Percentiles rank a stretch among this genome's conserved stretches.
These are phyloP conservation scores for Umbilicus rupestris DNA, from an alignment of 164 flowering plant genomes.

Conservation along the genomic window DNA sequence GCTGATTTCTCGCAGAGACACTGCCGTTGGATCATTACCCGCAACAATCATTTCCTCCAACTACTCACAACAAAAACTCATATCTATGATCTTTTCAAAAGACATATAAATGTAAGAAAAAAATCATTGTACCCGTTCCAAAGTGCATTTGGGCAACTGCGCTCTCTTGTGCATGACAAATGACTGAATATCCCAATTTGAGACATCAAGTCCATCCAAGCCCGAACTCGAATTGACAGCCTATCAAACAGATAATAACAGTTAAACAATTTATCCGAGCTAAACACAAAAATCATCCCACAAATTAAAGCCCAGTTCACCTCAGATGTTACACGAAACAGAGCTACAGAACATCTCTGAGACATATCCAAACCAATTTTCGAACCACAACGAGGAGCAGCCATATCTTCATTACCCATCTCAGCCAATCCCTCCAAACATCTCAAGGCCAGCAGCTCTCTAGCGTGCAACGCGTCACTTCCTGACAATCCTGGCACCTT, in stretches of 20 bases:
- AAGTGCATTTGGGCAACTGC: not conserved
- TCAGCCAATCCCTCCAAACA: constrained; percentile 1
- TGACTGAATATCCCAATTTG: not conserved
- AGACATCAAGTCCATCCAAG: not conserved
- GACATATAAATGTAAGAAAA: not conserved
- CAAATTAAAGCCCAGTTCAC: not conserved
- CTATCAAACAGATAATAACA: not conserved
- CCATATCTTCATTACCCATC: not conserved
- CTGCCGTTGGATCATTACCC: not conserved
- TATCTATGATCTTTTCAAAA: not conserved
- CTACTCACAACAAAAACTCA: not conserved
- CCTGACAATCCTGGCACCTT: not conserved
- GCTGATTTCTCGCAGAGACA: not conserved
- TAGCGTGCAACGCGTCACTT: not conserved
- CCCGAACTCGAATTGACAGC: not conserved
- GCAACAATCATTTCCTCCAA: not conserved
- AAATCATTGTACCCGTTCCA: not conserved
- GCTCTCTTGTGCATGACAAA: constrained; percentile 1
- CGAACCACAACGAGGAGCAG: not conserved
- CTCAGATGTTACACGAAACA: not conserved
- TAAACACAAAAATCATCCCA: not conserved
- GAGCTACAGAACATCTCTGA: not conserved
- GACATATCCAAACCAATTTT: not conserved
- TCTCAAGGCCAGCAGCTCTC: constrained; percentile 2
- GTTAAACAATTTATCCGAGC: not conserved